Evolutionary conservation across 2,329 filamentous ascomycete genomes (phyloP), one percentile per base, ranked within the genome.

Genomic region (Fusarium sp.): DNA sequence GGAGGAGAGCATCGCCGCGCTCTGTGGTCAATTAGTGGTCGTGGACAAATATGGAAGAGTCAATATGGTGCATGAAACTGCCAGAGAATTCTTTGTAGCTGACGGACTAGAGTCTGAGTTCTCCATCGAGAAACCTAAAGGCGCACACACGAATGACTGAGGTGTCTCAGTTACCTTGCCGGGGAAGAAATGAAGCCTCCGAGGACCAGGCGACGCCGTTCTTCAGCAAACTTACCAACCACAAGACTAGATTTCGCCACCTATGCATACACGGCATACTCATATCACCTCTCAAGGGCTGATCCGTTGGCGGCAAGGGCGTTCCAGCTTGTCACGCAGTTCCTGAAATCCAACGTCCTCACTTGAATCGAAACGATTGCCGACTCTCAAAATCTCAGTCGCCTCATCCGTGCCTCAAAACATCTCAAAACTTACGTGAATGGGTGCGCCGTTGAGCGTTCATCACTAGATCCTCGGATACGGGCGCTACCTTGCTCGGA

Each of bases 1-100:
- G 15, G 61, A 70, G 38, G 54, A 72, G 38, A 67, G 69, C 53
- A 70, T 75, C 29, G 45, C 49, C 12, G 59, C 67, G n/a, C 64
- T 75, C 3, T 77, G 74, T 55, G 76, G 76, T 7, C 73, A 79
- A 42, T 67, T 79, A 22, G 73, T 79, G 5, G 52, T 64, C n/a
- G 62, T 79, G 11, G 76, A 78, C 58, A 72, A 69, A 24, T 64
- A 63, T 22, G 65, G 62, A 8, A 70, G 58, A 42, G 68, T 78
- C 2, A 67, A 74, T 32, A 74, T 79, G 67, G 65, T 78, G 24
- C 78, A 80, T 59, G 70, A 75, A 47, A 79, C 77, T 12, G 77
- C 75, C 19, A 70, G 74, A 51, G 67, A 72, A 53, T 76, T 75
- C 39, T 67, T 73, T 26, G 12, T 75, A 13, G 55, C 49, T 15